These are phyloP conservation scores for Penicillium corylophilum DNA, from an alignment of 2,329 filamentous ascomycete genomes.

Conservation along the genomic window DNA sequence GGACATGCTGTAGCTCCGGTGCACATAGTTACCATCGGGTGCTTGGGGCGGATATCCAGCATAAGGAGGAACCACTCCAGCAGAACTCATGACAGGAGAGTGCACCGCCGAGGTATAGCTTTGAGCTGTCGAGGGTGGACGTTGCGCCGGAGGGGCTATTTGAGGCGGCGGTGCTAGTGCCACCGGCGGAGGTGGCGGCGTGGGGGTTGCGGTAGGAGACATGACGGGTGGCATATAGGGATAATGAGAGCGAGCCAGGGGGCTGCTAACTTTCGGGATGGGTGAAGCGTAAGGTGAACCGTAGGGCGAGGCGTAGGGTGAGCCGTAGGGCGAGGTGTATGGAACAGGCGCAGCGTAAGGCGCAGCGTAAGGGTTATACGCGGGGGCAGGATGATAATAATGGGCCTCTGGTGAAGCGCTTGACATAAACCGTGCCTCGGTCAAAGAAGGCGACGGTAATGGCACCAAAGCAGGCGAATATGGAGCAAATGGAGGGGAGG, in stretches of 20 bases:
- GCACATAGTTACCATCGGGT: constrained; percentile 29
- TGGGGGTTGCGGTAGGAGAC: constrained; percentile 33
- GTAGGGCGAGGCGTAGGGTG: constrained; percentile 14
- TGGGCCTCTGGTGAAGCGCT: constrained; percentile 24
- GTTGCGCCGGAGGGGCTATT: constrained; percentile 15
- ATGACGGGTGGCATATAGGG: constrained; percentile 39
- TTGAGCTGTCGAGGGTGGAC: constrained; percentile 24
- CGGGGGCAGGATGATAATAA: constrained; percentile 24
- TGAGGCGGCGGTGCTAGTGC: constrained; percentile 1
- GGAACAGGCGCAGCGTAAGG: constrained; percentile 9
- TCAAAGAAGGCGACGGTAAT: constrained; percentile 32
- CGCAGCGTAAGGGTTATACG: constrained; percentile 17
- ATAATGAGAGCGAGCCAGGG: constrained; percentile 33
- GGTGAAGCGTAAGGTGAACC: constrained; percentile 25
- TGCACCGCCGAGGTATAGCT: constrained; percentile 34
- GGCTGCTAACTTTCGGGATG: constrained; percentile 35
- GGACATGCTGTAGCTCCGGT: constrained; percentile 31
- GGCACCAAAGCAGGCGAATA: constrained; percentile 27
- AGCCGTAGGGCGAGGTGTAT: constrained; percentile 5
- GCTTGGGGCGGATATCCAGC: constrained; percentile 29
- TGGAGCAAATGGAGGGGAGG: constrained; percentile 24
- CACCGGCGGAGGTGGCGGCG: constrained; percentile 17
- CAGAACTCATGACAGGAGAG: constrained; percentile 37
- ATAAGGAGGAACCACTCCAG: constrained; percentile 35
- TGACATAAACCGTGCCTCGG: constrained; percentile 30